Percentiles rank a stretch among this genome's conserved stretches.
Conservation (phyloP, 768 basidiomycete species). For the Clitopilus hobsonii region DNA sequence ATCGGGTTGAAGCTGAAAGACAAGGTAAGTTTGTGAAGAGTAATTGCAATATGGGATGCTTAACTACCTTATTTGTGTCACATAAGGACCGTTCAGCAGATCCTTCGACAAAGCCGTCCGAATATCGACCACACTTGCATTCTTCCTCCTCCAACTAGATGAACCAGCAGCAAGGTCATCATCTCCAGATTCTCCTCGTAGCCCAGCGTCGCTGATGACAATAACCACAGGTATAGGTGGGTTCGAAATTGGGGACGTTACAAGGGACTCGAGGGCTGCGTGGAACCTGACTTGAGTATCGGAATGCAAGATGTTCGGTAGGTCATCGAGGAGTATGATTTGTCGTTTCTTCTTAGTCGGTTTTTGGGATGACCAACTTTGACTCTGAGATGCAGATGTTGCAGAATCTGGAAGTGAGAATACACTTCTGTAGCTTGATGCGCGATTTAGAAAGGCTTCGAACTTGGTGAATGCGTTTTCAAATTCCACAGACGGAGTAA, state of each 20-base stretch:
- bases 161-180: conserved; percentile 33
- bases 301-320: conserved; percentile 84
- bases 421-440: conserved; percentile 53
- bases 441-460: conserved; percentile 68
- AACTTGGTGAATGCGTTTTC: conserved; percentile 65
- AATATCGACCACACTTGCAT: conserved; percentile 49
- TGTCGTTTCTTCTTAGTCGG: conserved; percentile 34
- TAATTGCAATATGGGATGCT: background rate
- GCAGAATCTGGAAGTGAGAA: conserved; percentile 23
- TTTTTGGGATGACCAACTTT: conserved; percentile 3
- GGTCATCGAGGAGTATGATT: conserved; percentile 79
- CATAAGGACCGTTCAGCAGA: conserved; percentile 65
- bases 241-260: conserved; percentile 27
- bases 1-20: conserved; percentile 82
- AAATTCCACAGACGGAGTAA: conserved; percentile 23
- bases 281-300: conserved; percentile 72
- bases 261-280: conserved; percentile 55
- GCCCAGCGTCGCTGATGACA: conserved; percentile 78
- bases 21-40: conserved; percentile 1
- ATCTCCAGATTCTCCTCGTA: conserved; percentile 64
- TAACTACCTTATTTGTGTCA: conserved; percentile 74
- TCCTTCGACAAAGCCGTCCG: conserved; percentile 68
- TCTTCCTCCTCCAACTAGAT: conserved; percentile 45
- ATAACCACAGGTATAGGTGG: conserved; percentile 68
- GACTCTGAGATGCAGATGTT: conserved; percentile 4